These are phyloP conservation scores for Trichoderma asperelloides DNA, from an alignment of 495 filamentous ascomycete species.

Conservation along the genomic window DNA sequence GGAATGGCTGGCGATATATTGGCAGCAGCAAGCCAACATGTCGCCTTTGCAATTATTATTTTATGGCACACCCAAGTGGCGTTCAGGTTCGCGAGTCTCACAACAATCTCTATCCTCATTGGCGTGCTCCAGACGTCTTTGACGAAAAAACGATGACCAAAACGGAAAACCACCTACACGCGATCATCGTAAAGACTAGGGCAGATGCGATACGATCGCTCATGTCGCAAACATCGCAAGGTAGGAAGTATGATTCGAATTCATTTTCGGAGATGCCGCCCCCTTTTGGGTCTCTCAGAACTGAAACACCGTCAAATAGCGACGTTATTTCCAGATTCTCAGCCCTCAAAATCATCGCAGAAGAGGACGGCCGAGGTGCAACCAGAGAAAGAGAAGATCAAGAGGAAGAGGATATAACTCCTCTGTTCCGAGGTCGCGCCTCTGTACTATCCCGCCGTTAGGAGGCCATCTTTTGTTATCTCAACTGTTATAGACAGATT, in stretches of 20 bases:
- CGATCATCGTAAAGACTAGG: not conserved
- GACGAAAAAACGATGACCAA: not conserved
- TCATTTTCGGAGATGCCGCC: not conserved
- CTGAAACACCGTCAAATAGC: not conserved
- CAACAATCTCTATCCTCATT: slow-evolving; percentile 28
- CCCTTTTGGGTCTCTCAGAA: not conserved
- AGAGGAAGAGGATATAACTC: not conserved
- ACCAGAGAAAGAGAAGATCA: not conserved
- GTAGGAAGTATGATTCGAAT: not conserved
- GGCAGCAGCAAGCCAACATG: slow-evolving; percentile 34
- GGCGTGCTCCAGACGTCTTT: slow-evolving; percentile 19
- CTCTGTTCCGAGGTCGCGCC: not conserved
- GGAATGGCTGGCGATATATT: slow-evolving; percentile 24
- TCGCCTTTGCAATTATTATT: slow-evolving; percentile 26
- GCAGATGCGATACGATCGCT: not conserved
- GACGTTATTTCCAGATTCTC: not conserved
- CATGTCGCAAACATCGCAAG: not conserved
- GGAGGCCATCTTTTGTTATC: not conserved
- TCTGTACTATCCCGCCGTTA: not conserved
- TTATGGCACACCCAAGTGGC: slow-evolving; percentile 16
- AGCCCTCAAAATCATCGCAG: not conserved
- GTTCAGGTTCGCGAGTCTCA: slow-evolving; percentile 22
- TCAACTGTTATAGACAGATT: no score
- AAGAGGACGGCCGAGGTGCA: not conserved
- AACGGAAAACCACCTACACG: not conserved